These are phyloP conservation scores for Trametes meyenii DNA, from an alignment of 768 basidiomycete species.

Conservation along the genomic window DNA sequence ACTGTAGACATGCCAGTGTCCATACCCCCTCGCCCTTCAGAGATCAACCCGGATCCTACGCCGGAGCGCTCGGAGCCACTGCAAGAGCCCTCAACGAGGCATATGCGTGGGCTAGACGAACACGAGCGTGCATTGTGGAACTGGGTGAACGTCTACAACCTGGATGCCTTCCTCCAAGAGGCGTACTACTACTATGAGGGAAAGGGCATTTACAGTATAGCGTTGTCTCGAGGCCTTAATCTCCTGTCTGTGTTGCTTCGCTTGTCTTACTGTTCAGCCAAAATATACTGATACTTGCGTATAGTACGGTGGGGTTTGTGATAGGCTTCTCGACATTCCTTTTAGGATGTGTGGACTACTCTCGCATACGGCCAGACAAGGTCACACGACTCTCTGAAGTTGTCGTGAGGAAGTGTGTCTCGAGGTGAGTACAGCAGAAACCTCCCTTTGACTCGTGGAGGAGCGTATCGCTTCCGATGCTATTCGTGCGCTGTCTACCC, in stretches of 20 bases:
- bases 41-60: conserved; percentile 48
- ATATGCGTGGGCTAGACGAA: conserved; percentile 73
- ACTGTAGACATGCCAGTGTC: conserved; percentile 43
- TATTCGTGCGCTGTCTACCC: neutral
- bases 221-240: conserved; percentile 87
- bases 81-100: conserved; percentile 38
- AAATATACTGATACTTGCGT: conserved; percentile 32
- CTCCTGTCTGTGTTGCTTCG: conserved; percentile 70
- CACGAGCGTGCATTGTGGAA: conserved; percentile 95
- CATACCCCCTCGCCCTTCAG: conserved; percentile 67
- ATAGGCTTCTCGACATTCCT: conserved; percentile 98
- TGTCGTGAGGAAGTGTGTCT: conserved; percentile 80
- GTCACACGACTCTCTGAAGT: conserved; percentile 76
- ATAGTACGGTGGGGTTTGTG: conserved; percentile 95
- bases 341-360: conserved; percentile 93
- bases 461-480: too few species aligned
- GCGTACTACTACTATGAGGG: conserved; percentile 96
- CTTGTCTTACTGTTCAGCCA: conserved; percentile 23
- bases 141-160: conserved; percentile 98
- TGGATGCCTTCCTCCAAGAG: conserved; percentile 94
- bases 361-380: conserved; percentile 68
- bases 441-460: neutral
- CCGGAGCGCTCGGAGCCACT: conserved; percentile 26
- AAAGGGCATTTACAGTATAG: conserved; percentile 95
- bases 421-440: conserved; percentile 53